Evolutionary conservation across 2,329 filamentous ascomycete genomes (phyloP).

Genomic region (Sarocladium brachiariae): DNA sequence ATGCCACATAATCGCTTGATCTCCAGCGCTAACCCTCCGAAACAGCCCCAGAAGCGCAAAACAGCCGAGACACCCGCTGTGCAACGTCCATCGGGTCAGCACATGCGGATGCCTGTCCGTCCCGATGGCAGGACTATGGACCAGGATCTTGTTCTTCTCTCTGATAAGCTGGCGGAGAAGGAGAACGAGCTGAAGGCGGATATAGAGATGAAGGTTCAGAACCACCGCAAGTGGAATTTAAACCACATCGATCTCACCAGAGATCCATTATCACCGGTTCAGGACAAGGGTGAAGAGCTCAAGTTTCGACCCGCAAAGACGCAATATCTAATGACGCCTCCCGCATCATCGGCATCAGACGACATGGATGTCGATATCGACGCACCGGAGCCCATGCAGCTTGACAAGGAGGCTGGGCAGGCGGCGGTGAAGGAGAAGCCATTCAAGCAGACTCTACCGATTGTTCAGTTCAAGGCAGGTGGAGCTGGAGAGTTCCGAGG

Average conservation of each 20-base stretch:
- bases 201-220: slow-evolving; percentile 79
- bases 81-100: slow-evolving; percentile 55
- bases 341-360: slow-evolving; percentile 48
- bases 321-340: slow-evolving; percentile 62
- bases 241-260: slow-evolving; percentile 83
- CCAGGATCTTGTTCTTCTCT: slow-evolving; percentile 68
- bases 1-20: slow-evolving; percentile 20
- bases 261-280: slow-evolving; percentile 73
- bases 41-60: slow-evolving; percentile 65
- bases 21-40: slow-evolving; percentile 28
- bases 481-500: slow-evolving; percentile 31
- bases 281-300: slow-evolving; percentile 53
- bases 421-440: slow-evolving; percentile 2
- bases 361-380: slow-evolving; percentile 51
- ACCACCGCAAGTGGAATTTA: slow-evolving; percentile 87
- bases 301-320: slow-evolving; percentile 67
- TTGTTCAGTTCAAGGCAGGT: slow-evolving; percentile 41
- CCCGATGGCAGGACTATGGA: slow-evolving; percentile 66
- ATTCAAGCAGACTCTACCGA: slow-evolving; percentile 17
- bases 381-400: slow-evolving; percentile 34
- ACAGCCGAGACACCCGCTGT: slow-evolving; percentile 50
- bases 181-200: slow-evolving; percentile 74
- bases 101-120: slow-evolving; percentile 63
- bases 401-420: slow-evolving; percentile 23
- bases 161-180: slow-evolving; percentile 73